These are phyloP conservation scores for Backusella tarrabulga DNA, from an alignment of 192 early-diverging fungal species.

Conservation along the genomic window DNA sequence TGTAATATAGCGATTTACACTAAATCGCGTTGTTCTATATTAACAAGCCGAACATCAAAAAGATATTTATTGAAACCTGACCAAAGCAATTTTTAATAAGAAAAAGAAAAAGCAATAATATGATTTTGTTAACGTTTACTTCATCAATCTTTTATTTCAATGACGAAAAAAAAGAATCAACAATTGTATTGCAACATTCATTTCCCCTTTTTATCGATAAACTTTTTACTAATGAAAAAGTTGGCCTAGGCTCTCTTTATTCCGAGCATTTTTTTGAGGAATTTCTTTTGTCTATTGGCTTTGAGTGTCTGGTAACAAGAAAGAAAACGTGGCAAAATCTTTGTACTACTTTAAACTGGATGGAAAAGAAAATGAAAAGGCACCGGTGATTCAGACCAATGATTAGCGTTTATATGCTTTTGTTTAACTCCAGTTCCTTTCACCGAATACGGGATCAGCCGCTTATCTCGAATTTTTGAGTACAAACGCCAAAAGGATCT, in stretches of 20 bases:
- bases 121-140: neutral
- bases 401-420: neutral
- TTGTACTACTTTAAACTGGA: neutral
- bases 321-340: neutral
- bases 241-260: neutral
- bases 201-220: neutral
- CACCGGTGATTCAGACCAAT: neutral
- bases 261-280: neutral
- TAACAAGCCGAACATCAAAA: neutral
- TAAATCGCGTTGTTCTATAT: neutral
- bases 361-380: neutral
- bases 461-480: neutral
- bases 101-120: neutral
- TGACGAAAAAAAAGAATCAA: neutral
- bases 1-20: neutral
- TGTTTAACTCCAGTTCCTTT: neutral
- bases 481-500: neutral
- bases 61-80: neutral
- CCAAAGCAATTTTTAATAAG: neutral
- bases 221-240: neutral
- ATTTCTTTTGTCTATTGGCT: neutral
- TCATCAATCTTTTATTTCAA: neutral
- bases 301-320: neutral
- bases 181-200: neutral
- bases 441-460: neutral